Evolutionary conservation across 345 rosid genomes (phyloP).

Genomic region (Eucalyptus pumila): DNA sequence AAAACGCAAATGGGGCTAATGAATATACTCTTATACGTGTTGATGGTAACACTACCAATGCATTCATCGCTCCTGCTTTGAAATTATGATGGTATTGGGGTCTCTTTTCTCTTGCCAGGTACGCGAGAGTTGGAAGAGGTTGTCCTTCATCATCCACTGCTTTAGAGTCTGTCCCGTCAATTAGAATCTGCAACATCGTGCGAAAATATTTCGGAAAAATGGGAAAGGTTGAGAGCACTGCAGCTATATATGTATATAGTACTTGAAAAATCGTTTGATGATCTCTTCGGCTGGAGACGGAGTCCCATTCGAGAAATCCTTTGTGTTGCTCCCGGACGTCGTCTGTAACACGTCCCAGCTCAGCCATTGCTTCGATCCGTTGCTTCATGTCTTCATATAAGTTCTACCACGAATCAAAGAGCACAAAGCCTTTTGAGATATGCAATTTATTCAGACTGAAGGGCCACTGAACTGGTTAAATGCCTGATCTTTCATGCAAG

Average conservation of each 20-base stretch:
- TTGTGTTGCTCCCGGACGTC: constrained; percentile 1
- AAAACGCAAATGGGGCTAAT: not conserved
- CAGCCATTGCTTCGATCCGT: constrained; percentile 2
- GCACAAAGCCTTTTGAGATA: not conserved
- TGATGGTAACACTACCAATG: constrained; percentile 7
- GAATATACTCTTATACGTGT: not conserved
- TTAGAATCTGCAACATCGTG: not conserved
- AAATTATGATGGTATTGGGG: constrained; percentile 24
- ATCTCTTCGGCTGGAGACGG: not conserved
- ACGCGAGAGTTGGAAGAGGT: constrained; percentile 23
- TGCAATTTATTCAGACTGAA: not conserved
- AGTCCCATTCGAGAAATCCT: constrained; percentile 21
- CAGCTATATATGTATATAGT: not conserved
- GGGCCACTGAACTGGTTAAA: not conserved
- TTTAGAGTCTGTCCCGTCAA: not conserved
- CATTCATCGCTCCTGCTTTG: constrained; percentile 50
- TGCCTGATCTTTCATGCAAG: not conserved
- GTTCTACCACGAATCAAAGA: constrained; percentile 1
- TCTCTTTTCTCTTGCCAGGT: constrained; percentile 35
- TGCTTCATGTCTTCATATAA: constrained; percentile 14
- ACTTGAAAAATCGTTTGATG: constrained; percentile 28
- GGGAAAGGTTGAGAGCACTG: not conserved
- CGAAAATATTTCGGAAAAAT: not conserved
- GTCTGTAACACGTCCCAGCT: constrained; percentile 10
- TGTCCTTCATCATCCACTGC: constrained; percentile 14